Base-by-base conservation (phyloP, 768 basidiomycete species). In the Lyophyllum atratum region DNA sequence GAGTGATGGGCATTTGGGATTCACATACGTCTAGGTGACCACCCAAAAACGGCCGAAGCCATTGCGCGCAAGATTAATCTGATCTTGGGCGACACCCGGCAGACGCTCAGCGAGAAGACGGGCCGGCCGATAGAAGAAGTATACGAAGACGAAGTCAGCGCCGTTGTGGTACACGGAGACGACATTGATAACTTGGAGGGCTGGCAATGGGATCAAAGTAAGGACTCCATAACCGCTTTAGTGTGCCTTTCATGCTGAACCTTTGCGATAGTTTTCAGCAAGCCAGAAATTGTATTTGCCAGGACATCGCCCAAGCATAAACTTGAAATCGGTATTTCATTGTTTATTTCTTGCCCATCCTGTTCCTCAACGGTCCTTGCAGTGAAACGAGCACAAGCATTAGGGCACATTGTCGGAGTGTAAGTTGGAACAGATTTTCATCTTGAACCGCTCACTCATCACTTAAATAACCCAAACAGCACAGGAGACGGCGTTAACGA, bases 121-220 rank as follows among this genome's bases (percentile, higher is more conserved):
- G 80, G 77, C 1, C 74, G 84, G 33, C 68, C 79, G 5, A 53
- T 83, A 6, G 82, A 82, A 50, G 81, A 85, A 49, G 77, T 89
- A 34, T 87, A 85, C 56, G 86, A 88, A 24, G 87, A 88, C 58
- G 86, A 89, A 70, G 80, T 85, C 48, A 75, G 76, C 45, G 86
- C 86, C 4, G 79, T 87, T 24, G 85, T 87, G 26, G 76, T 89
- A 33, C 86, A 87, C 61, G 86, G 87, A 37, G 87, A 89, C 59
- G 80, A 83, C 39, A 87, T 89, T 55, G 87, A 89, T 64, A 68
- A 69, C 7, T 68, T 89, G 15, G 83, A 87, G 64, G 85, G 84
- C 4, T 88, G 85, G 84, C 85, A 88, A 68, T 88, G 86, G 86
- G 86, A 88, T 71, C 81, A 85, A 64, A 88, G 85, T 86, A 62